Evolutionary conservation across 177 flowering plant genomes (phyloP).

Genomic region (Vitis hybrid): DNA sequence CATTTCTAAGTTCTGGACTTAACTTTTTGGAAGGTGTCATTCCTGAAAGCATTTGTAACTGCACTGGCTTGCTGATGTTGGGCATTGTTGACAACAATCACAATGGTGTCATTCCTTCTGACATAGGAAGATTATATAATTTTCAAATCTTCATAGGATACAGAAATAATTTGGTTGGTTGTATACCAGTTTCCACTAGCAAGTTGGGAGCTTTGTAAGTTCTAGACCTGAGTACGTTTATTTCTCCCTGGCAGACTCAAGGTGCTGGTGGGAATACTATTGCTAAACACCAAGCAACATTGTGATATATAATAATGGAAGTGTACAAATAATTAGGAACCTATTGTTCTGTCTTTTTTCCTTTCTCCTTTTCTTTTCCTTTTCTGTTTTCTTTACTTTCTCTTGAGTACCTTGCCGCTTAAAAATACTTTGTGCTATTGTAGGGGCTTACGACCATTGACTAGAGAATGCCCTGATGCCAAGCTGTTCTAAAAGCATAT

Average conservation of each 20-base stretch:
- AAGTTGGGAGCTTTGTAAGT: constrained; percentile 37
- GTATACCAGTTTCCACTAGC: constrained; percentile 65
- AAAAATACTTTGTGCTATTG: neutral
- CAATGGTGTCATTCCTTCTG: constrained; percentile 38
- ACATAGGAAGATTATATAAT: constrained; percentile 52
- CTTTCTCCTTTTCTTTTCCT: neutral
- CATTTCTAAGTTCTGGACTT: constrained; percentile 59
- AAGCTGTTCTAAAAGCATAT: constrained; percentile 93
- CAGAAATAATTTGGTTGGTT: constrained; percentile 50
- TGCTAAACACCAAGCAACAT: neutral
- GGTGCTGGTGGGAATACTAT: neutral
- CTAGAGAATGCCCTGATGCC: constrained; percentile 74
- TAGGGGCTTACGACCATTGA: constrained; percentile 72
- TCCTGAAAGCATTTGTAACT: constrained; percentile 45
- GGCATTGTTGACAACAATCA: constrained; percentile 36
- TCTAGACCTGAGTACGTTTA: constrained; percentile 40
- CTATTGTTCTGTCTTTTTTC: too few species aligned
- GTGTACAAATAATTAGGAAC: too few species aligned
- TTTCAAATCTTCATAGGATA: constrained; percentile 47
- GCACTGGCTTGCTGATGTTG: constrained; percentile 29
- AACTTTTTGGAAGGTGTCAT: constrained; percentile 49
- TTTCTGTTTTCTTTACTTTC: neutral
- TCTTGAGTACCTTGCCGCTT: neutral
- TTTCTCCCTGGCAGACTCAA: too few species aligned
- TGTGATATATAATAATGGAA: too few species aligned